Percentiles rank a stretch among this genome's conserved stretches.
phyloP scores from a whole-genome alignment of 495 filamentous ascomycete genomes.

The Xylaria cubensis region DNA sequence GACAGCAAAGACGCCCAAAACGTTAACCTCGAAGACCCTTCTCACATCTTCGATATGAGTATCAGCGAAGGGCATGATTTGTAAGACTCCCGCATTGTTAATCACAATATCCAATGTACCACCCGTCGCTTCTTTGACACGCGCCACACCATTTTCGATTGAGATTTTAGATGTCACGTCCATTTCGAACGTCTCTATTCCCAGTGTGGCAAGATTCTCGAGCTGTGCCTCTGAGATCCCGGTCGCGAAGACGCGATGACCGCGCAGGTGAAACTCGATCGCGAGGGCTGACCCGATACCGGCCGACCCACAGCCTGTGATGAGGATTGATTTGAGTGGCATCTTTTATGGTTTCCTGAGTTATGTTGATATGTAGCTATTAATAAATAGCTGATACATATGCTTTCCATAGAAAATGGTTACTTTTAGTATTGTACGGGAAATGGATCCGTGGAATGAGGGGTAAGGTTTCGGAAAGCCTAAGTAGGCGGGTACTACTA shows the following conservation, averaged over 20 bases:
- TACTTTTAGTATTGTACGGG: neutral
- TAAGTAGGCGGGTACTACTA: neutral
- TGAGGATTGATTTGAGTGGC: slow-evolving; percentile 41
- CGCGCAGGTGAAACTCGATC: slow-evolving; percentile 52
- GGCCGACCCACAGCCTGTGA: slow-evolving; percentile 56
- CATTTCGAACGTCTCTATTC: slow-evolving; percentile 53
- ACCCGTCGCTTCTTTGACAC: slow-evolving; percentile 33
- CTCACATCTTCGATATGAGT: slow-evolving; percentile 51
- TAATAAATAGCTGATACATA: neutral
- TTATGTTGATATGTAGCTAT: neutral
- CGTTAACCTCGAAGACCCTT: slow-evolving; percentile 61
- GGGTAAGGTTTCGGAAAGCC: neutral
- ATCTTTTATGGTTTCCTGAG: neutral
- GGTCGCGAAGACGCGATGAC: slow-evolving; percentile 64
- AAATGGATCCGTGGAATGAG: slow-evolving; percentile 7
- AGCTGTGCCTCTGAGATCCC: slow-evolving; percentile 52
- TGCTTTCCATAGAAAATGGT: neutral
- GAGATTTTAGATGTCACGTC: slow-evolving; percentile 53
- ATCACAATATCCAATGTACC: slow-evolving; percentile 58
- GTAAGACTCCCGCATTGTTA: slow-evolving; percentile 61
- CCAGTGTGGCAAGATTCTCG: slow-evolving; percentile 39
- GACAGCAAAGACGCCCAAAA: slow-evolving; percentile 58
- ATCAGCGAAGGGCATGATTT: slow-evolving; percentile 56
- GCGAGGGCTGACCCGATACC: slow-evolving; percentile 64
- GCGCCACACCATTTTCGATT: slow-evolving; percentile 45